Percentiles rank a stretch among this genome's conserved stretches.
Conservation (phyloP, 2,329 filamentous ascomycete species). For the Dothistroma pini region DNA sequence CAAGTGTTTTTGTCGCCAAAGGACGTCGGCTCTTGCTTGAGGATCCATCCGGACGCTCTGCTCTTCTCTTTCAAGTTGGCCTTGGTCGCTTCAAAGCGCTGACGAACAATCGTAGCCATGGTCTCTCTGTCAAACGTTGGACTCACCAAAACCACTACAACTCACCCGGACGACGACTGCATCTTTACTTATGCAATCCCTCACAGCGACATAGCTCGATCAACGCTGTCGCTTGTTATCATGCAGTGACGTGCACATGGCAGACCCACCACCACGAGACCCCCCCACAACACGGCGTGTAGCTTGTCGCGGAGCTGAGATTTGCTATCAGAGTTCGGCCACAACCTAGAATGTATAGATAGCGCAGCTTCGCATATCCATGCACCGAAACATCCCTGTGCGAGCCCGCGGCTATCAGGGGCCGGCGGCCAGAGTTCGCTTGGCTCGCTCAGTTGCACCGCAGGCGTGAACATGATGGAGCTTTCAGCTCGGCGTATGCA, state of each 20-base stretch:
- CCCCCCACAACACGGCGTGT: neutral
- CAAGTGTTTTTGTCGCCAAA: slow-evolving; percentile 41
- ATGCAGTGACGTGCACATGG: neutral
- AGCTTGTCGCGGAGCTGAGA: neutral
- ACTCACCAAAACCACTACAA: neutral
- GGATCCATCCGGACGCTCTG: slow-evolving; percentile 39
- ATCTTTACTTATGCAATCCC: slow-evolving; percentile 3
- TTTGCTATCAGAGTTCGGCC: neutral
- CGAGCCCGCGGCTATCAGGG: neutral
- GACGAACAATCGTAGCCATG: slow-evolving; percentile 24
- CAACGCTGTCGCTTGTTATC: neutral
- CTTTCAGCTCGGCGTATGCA: no score
- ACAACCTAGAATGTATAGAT: neutral
- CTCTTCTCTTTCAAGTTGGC: slow-evolving; percentile 35
- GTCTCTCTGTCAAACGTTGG: neutral
- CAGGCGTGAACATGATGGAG: neutral
- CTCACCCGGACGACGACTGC: neutral
- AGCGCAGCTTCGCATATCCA: neutral
- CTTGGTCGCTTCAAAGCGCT: slow-evolving; percentile 33
- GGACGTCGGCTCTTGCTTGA: slow-evolving; percentile 39
- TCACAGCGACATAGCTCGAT: neutral
- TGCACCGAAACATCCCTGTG: neutral
- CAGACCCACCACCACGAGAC: neutral
- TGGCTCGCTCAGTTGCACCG: no score
- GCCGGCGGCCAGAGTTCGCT: neutral